Conservation (phyloP, 306 rosid genomes). For the Chamaecrista fasciculata region DNA sequence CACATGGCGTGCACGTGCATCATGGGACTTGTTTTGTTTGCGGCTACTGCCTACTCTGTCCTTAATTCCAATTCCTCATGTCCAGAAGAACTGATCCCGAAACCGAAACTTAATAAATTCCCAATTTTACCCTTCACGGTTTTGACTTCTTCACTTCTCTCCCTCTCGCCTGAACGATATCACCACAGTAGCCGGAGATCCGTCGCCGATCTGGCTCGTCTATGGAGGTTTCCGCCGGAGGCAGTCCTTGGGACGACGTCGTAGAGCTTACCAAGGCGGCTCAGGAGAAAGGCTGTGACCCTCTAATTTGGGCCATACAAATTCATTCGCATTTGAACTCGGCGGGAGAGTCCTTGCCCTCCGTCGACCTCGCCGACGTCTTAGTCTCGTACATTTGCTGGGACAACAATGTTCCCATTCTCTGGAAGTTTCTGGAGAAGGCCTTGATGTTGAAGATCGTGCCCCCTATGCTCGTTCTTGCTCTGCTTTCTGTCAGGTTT, state of each 20-base stretch:
- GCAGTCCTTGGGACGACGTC: conserved; percentile 52
- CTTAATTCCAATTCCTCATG: too few species aligned
- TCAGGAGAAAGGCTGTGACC: conserved; percentile 77
- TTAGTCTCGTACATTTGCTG: conserved; percentile 86
- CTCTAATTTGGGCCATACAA: conserved; percentile 81
- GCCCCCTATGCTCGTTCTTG: conserved; percentile 81
- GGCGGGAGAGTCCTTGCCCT: conserved; percentile 72
- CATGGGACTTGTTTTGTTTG: neutral
- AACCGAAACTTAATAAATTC: neutral
- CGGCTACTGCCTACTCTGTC: neutral
- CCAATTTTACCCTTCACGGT: neutral
- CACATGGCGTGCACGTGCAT: too few species aligned
- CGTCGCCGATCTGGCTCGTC: conserved; percentile 25
- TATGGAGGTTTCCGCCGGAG: conserved; percentile 44
- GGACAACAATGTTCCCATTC: conserved; percentile 86
- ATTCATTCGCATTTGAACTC: conserved; percentile 70
- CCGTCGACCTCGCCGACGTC: conserved; percentile 64
- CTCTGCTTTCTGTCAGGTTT: conserved; percentile 81
- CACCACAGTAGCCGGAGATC: neutral
- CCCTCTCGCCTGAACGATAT: too few species aligned
- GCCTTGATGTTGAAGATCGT: conserved; percentile 67
- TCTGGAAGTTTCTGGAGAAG: conserved; percentile 92
- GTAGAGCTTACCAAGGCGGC: conserved; percentile 67
- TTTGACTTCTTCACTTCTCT: neutral
- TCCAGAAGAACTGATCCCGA: neutral